A percentile compares a stretch with the other conserved stretches of the same genome.
Conservation (phyloP, 192 early-diverging fungal genomes). For the Podila verticillata region DNA sequence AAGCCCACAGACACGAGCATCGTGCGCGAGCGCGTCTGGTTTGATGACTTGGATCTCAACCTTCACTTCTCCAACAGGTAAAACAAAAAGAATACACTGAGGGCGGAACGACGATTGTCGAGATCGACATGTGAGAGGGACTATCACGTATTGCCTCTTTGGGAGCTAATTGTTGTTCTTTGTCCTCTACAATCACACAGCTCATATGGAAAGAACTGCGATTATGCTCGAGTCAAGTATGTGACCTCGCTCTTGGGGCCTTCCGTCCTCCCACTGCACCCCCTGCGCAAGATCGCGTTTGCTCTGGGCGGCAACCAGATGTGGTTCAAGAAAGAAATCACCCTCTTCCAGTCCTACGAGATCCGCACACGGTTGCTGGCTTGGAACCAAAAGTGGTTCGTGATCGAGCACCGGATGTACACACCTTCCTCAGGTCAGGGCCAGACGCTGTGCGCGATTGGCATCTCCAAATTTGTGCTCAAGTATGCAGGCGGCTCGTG, state of each 20-base stretch:
- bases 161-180: neutral
- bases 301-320: slow-evolving; percentile 48
- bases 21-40: slow-evolving; percentile 37
- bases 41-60: slow-evolving; percentile 48
- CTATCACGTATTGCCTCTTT: too few species aligned
- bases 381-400: slow-evolving; percentile 56
- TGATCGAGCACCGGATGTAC: slow-evolving; percentile 48
- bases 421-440: neutral
- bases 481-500: slow-evolving; percentile 12
- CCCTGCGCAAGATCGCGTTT: slow-evolving; percentile 17
- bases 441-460: slow-evolving; percentile 14
- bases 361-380: slow-evolving; percentile 50
- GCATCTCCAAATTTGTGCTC: slow-evolving; percentile 22
- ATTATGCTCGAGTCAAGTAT: slow-evolving; percentile 27
- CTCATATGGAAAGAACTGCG: slow-evolving; percentile 49
- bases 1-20: slow-evolving; percentile 37
- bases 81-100: neutral
- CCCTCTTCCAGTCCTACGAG: slow-evolving; percentile 45
- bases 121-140: too few species aligned
- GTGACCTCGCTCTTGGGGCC: slow-evolving; percentile 18
- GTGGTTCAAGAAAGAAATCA: slow-evolving; percentile 54
- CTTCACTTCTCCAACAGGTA: slow-evolving; percentile 53
- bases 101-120: too few species aligned
- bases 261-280: slow-evolving; percentile 12
- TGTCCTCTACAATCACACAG: neutral